Evolutionary conservation across 106 monocot genomes (phyloP).

Genomic region (Dactylorhiza incarnata): DNA sequence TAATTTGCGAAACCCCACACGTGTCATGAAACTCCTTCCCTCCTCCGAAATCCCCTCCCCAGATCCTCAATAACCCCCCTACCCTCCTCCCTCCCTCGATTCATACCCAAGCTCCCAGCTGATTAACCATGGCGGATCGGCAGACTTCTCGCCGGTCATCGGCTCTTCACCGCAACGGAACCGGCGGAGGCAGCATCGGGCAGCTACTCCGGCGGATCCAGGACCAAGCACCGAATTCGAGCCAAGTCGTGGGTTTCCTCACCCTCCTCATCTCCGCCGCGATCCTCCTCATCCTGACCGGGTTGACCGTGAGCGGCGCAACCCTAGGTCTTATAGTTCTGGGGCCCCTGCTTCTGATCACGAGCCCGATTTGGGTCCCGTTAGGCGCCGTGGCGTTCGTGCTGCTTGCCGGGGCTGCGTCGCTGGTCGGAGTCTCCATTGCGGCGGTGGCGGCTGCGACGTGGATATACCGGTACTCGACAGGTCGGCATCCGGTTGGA

Average conservation of each 20-base stretch:
- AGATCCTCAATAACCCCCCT: not conserved
- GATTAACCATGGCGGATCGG: slow-evolving; percentile 13
- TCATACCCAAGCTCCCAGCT: not conserved
- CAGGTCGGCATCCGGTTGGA: slow-evolving; percentile 49
- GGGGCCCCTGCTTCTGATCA: slow-evolving; percentile 40
- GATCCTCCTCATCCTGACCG: slow-evolving; percentile 57
- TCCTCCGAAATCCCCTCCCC: not conserved
- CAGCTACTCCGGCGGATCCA: slow-evolving; percentile 31
- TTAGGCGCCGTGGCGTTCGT: slow-evolving; percentile 23
- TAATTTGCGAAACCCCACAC: not conserved
- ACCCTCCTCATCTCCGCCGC: slow-evolving; percentile 44
- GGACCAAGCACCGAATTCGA: slow-evolving; percentile 40
- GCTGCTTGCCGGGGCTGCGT: slow-evolving; percentile 15
- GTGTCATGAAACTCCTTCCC: not conserved
- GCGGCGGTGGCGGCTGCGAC: slow-evolving; percentile 29
- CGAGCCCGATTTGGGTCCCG: slow-evolving; percentile 68
- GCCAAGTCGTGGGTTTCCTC: slow-evolving; percentile 57
- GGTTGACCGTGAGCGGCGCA: slow-evolving; percentile 34
- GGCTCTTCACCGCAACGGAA: not conserved
- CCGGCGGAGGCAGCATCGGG: not conserved
- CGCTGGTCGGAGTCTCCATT: slow-evolving; percentile 23
- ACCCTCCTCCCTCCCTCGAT: not conserved
- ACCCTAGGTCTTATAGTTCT: slow-evolving; percentile 30
- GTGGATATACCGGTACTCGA: slow-evolving; percentile 69
- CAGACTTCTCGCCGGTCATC: not conserved